Base-by-base conservation (phyloP, 148 eudicot species). In the Amaranthus palmeri region DNA sequence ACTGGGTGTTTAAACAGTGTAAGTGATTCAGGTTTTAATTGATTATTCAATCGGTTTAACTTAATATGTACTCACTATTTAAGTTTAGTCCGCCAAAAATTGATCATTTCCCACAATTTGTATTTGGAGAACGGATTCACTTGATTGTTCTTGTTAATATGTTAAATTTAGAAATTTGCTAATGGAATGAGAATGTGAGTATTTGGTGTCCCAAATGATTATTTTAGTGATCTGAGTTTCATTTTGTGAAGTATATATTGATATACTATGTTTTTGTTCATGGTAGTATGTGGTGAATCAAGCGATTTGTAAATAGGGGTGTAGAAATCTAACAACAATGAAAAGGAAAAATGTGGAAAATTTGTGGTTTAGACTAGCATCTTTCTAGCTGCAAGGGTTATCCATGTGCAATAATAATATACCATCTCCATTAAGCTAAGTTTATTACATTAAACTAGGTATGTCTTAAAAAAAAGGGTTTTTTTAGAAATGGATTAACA, bases 1-100 rank as follows among this genome's bases (percentile, higher is more conserved):
- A 51, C 54, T 42, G 12, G 25, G 1, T 65, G 1, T 4, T 4
- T 14, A 47, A 13, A 41, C 43, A 58, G 49, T 67, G 40, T 4
- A 44, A 41, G 65, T n/a, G 69, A 44, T 54, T 54, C 44, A 58
- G 61, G 52, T 73, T 8, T 64, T 7, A 9, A 36, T 36, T 74
- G 44, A 56, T 18, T 45, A 44, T 10, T 15, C 46, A 12, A 53
- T 64, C 11, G 36, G 1, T 25, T 25, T 25, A 25, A 64, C 44
- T 65, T 45, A 42, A 7, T 73, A 25, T 36, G 9, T 9, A 8
- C 0, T 62, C 9, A 42, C 13, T 6, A 43, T 62, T 10, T 61
- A 14, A 40, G 2, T 40, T 6, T 17, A n/a, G 59, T 55, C 6
- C n/a, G 59, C 59, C 17, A 17, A 15, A 55, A 7, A 55, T n/a